These are phyloP conservation scores for Fusarium gaditjirri DNA, from an alignment of 2,329 filamentous ascomycete species.

Conservation along the genomic window DNA sequence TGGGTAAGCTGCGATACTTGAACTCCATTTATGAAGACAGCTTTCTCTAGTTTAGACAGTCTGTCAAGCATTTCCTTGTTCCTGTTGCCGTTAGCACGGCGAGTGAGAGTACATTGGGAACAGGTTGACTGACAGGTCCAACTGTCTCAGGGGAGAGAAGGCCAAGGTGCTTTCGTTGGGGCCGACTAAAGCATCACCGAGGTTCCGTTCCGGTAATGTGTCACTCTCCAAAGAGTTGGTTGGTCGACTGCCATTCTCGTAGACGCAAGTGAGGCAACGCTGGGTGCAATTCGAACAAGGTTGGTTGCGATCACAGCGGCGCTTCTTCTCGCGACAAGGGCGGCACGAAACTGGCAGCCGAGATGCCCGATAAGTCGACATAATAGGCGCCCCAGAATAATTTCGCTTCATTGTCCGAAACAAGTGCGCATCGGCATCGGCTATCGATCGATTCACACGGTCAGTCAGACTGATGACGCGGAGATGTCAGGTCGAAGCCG, in stretches of 20 bases:
- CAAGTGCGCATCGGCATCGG: not conserved
- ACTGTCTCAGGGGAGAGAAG: not conserved
- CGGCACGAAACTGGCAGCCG: not conserved
- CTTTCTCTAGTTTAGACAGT: not conserved
- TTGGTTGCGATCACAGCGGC: constrained; percentile 2
- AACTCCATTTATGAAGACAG: not conserved
- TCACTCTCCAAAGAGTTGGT: not conserved
- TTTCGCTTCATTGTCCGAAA: not conserved
- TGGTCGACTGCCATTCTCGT: not conserved
- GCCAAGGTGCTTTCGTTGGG: not conserved
- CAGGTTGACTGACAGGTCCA: not conserved
- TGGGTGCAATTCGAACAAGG: constrained; percentile 11
- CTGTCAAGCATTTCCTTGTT: not conserved
- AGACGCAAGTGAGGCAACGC: not conserved
- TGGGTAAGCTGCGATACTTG: not conserved
- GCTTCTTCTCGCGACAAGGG: not conserved
- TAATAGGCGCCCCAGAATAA: not conserved
- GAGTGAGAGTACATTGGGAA: not conserved
- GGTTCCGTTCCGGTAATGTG: too few species aligned
- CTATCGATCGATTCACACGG: not conserved
- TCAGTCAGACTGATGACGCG: not conserved
- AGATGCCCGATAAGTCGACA: not conserved
- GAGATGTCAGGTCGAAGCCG: not conserved
- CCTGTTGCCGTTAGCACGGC: not conserved
- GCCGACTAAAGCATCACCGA: not conserved